Evolutionary conservation across 768 basidiomycete genomes (phyloP), one percentile per base, ranked within the genome.

Genomic region (Boletales sp.): DNA sequence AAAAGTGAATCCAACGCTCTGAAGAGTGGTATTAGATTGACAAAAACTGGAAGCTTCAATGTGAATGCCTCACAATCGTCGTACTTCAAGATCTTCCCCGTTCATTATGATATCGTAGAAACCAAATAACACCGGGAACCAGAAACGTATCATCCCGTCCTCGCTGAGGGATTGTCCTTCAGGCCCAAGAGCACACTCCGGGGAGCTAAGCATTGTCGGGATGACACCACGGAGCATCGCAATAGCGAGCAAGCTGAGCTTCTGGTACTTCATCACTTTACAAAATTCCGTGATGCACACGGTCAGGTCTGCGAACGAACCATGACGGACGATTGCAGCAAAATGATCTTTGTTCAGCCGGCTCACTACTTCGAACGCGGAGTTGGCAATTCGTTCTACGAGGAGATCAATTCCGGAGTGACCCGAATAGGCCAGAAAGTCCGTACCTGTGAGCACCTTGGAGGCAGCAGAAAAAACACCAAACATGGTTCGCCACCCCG

Each of bases 91-190:
- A 63, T 99, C 96, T 67, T 98, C 96, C 15, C 93, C 96, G 54
- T 96, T 98, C 95, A 99, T 98, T 65, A 99, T 95, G 48, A 99
- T 95, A 67, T 98, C 96, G 70, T 94, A 97, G 74, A 97, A 98
- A n/a, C 90, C 88, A 63, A 98, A 95, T 34, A 98, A 75, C 2
- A 92, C 84, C 0, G 96, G 96, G 74, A 90, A 94, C 96, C 96
- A 99, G 69, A 86, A 97, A 59, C 85, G 87, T 70, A 97, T 87
- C 90, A 94, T 94, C 28, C 81, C 83, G 54, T 96, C 95, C 51
- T 90, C 87, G 58, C 74, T 75, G 0, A 73, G 66, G n/a, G 67
- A 57, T 37, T 61, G 70, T 21, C 62, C 60, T 36, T 65, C 62
- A n/a, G 65, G 60, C 15, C 57, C 54, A 17, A 75, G 65, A 21